Percentiles rank a stretch among this genome's conserved stretches.
phyloP scores from a whole-genome alignment of 805 yeast species.

The Naumovozyma baii region DNA sequence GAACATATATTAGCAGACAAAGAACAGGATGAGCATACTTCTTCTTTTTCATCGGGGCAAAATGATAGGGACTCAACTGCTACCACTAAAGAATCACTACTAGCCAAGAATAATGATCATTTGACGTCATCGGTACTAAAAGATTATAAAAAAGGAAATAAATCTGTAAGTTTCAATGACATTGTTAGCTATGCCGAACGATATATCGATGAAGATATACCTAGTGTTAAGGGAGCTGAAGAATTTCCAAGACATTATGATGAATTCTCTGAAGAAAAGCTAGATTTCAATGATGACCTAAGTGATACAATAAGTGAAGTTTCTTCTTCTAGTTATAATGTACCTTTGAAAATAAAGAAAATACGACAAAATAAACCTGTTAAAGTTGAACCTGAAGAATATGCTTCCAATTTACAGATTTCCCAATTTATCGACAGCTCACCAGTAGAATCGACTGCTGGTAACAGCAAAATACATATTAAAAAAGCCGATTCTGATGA shows the following conservation, averaged over 20 bases:
- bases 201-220: conserved; percentile 19
- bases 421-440: conserved; percentile 11
- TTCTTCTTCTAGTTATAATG: conserved; percentile 23
- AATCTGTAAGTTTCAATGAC: conserved; percentile 29
- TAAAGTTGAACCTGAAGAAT: conserved; percentile 3
- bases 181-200: conserved; percentile 29
- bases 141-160: conserved; percentile 16
- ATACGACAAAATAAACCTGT: conserved; percentile 10
- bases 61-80: background rate
- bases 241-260: conserved; percentile 21
- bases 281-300: conserved; percentile 20
- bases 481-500: conserved; percentile 11
- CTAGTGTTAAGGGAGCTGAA: conserved; percentile 13
- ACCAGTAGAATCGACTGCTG: conserved; percentile 9
- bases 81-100: background rate
- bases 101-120: background rate
- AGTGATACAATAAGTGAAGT: conserved; percentile 29
- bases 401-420: conserved; percentile 1
- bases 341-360: conserved; percentile 23
- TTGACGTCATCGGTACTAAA: conserved; percentile 4
- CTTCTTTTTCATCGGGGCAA: background rate
- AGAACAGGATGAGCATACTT: background rate
- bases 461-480: conserved; percentile 5
- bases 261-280: conserved; percentile 32
- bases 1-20: conserved; percentile 5